Evolutionary conservation across 352 stramenopile genomes (phyloP), one percentile per base, ranked within the genome.

Genomic region (Plasmopara halstedii): DNA sequence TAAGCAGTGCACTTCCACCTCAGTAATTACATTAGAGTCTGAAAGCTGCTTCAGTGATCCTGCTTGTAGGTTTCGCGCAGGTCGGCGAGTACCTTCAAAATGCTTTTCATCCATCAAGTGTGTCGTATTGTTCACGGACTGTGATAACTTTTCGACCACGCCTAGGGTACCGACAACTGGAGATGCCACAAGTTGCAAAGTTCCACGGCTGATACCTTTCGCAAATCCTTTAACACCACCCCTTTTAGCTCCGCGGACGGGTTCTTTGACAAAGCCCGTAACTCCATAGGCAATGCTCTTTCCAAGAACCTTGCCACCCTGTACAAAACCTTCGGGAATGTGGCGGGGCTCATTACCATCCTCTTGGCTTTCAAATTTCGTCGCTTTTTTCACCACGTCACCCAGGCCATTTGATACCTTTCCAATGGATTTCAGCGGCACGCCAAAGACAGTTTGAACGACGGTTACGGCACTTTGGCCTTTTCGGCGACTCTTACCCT

Each of bases 11-110:
- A 94, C 53, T 41, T 94, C 83, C 7, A 92, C 59, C 27, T 94
- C 78, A 0, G 83, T 89, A 57, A 94, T 90, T 34, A 94, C 70
- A 37, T 89, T 90, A 36, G 80, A 90, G 25, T 94, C 82, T 3
- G 67, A 62, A 19, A 94, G 63, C 23, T 77, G 46, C 55, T 94
- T 94, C 22, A 94, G 47, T 1, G 73, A 64, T 19, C 57, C 69
- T 20, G 45, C 50, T 14, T 62, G 50, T 7, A 92, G 62, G 29
- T 91, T 80, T 13, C 82, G 78, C 3, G 82, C 70, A 23, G 81
- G 82, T 6, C 82, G 80, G 6, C 83, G 78, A 3, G 79, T 84
- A 7, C 79, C 82, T 31, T 90, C 73, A 42, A 72, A 92, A 25
- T 62, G 43, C 36, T 88, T 93, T 19, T 85, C 79, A 44, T 94